Evolutionary conservation across 495 filamentous ascomycete genomes (phyloP).

Genomic region (Astrothelium subdiscretum): DNA sequence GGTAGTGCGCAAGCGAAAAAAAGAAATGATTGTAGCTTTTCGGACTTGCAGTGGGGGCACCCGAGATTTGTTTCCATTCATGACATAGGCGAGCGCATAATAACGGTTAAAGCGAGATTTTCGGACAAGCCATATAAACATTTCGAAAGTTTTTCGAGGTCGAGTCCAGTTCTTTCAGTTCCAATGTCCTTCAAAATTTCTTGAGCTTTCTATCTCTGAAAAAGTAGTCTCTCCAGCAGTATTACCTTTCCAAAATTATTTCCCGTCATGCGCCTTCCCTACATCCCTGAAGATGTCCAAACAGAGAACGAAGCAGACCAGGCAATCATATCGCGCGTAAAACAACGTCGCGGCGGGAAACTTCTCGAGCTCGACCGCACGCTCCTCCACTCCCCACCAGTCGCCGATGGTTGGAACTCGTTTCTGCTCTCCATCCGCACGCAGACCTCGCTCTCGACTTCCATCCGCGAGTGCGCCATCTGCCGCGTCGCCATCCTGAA

Average conservation of each 20-base stretch:
- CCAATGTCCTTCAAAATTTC: not conserved
- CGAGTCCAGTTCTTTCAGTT: not conserved
- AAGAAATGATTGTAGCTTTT: no score
- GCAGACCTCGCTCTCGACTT: conserved; percentile 44
- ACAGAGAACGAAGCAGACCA: conserved; percentile 10
- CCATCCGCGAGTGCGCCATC: conserved; percentile 60
- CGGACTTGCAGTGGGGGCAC: no score
- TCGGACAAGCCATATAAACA: no score
- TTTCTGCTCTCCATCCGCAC: conserved; percentile 68
- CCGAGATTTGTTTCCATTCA: not conserved
- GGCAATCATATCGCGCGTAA: conserved; percentile 49
- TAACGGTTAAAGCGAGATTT: not conserved
- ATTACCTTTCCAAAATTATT: not conserved
- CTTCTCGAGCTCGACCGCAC: conserved; percentile 62
- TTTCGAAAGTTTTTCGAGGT: not conserved
- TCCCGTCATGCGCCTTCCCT: conserved; percentile 17
- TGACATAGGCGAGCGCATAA: not conserved
- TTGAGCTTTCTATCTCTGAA: not conserved
- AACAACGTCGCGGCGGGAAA: conserved; percentile 50
- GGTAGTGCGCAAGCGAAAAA: no score
- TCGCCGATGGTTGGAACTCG: conserved; percentile 68
- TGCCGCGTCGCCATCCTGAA: conserved; percentile 65
- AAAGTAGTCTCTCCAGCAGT: not conserved
- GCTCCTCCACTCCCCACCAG: conserved; percentile 58
- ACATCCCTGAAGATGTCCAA: conserved; percentile 15